phyloP scores from a whole-genome alignment of 1,284 basidiomycete genomes.

The Cryptococcus sp. region DNA sequence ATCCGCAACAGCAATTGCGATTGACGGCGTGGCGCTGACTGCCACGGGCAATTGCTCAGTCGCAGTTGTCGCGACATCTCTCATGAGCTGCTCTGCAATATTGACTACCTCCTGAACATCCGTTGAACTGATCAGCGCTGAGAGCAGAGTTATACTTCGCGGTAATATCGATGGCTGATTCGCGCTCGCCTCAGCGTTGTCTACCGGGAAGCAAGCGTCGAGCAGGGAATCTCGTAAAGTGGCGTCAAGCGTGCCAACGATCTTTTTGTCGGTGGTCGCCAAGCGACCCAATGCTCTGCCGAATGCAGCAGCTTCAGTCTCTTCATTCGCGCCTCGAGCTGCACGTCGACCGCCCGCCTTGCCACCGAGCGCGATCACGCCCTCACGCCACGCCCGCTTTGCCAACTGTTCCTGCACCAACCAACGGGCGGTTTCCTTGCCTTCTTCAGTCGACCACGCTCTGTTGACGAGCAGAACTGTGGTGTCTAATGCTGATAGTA shows the following conservation, averaged over 20 bases:
- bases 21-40: not conserved
- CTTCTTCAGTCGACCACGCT: conserved; percentile 18
- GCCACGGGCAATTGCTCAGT: conserved; percentile 1
- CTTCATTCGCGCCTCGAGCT: conserved; percentile 19
- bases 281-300: conserved; percentile 29
- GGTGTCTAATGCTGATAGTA: conserved; percentile 37
- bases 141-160: conserved; percentile 18
- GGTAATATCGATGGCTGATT: conserved; percentile 6
- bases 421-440: conserved; percentile 29
- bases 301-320: conserved; percentile 39
- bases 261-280: conserved; percentile 59
- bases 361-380: conserved; percentile 41
- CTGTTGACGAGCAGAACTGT: conserved; percentile 36
- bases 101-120: conserved; percentile 1
- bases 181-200: not conserved
- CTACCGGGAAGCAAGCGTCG: conserved; percentile 45
- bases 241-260: conserved; percentile 72
- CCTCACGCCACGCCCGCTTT: conserved; percentile 40
- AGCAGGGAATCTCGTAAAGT: conserved; percentile 65
- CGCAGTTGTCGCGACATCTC: conserved; percentile 2
- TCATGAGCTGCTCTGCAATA: conserved; percentile 8
- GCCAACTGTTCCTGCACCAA: conserved; percentile 41
- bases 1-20: conserved; percentile 10
- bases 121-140: conserved; percentile 11
- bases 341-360: conserved; percentile 32